phyloP scores from a whole-genome alignment of 2,329 filamentous ascomycete genomes.

The Volutella citrinella region DNA sequence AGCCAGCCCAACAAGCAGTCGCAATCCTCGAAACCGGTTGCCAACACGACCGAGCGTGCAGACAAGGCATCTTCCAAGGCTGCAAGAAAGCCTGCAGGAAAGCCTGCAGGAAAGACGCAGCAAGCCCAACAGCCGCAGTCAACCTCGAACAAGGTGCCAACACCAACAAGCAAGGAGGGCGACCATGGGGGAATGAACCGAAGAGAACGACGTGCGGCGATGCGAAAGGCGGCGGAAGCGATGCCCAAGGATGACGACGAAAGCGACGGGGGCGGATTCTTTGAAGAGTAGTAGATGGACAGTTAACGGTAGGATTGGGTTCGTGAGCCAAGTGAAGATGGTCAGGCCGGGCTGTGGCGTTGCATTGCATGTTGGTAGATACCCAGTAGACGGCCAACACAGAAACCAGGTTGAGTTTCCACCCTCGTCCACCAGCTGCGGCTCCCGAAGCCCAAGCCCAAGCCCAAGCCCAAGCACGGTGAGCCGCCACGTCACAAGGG shows the following conservation, averaged over 20 bases:
- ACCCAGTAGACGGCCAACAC: conserved; percentile 9
- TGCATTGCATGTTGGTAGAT: conserved; percentile 18
- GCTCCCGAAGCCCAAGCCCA: too few relatives aligned
- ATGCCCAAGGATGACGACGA: conserved; percentile 42
- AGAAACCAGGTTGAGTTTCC: too few relatives aligned
- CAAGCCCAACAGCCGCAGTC: conserved; percentile 19
- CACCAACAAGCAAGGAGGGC: conserved; percentile 15
- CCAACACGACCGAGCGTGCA: neutral
- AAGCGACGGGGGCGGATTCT: conserved; percentile 57
- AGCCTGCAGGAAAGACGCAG: conserved; percentile 14
- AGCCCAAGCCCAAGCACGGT: too few relatives aligned
- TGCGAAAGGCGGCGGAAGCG: conserved; percentile 30
- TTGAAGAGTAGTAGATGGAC: conserved; percentile 37
- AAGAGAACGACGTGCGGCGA: conserved; percentile 32
- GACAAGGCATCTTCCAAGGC: too few relatives aligned
- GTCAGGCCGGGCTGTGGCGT: conserved; percentile 3
- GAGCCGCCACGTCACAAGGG: too few relatives aligned
- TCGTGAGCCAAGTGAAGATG: neutral
- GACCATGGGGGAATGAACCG: conserved; percentile 31
- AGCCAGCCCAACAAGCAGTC: conserved; percentile 11
- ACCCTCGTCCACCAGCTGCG: too few relatives aligned
- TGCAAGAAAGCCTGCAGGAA: conserved; percentile 16
- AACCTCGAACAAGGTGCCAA: conserved; percentile 14
- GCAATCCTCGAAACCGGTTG: neutral
- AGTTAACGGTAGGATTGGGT: neutral